Evolutionary conservation across 2,329 filamentous ascomycete genomes (phyloP).

Genomic region (Aspergillus sp.): DNA sequence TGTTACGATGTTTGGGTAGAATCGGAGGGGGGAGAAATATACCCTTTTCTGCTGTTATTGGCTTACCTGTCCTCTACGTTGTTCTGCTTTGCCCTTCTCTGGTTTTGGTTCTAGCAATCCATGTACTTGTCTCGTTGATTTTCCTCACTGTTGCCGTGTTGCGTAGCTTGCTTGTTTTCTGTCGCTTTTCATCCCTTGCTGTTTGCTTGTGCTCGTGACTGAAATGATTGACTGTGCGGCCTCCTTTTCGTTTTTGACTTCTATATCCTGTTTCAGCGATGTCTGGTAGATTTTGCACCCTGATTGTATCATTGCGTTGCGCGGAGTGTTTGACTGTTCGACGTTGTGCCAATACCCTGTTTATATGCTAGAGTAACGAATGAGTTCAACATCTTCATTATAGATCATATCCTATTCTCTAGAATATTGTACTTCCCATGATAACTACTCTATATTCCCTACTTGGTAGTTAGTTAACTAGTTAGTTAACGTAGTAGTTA

Average conservation of each 20-base stretch:
- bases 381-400: background rate
- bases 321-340: constrained; percentile 1
- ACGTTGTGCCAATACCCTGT: constrained; percentile 3
- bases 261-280: constrained; percentile 1
- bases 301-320: background rate
- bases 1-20: background rate
- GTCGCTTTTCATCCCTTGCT: background rate
- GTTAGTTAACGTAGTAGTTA: no score
- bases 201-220: constrained; percentile 1
- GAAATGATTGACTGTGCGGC: background rate
- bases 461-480: background rate
- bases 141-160: background rate
- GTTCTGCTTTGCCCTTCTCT: background rate
- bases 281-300: constrained; percentile 3
- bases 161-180: background rate
- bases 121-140: background rate
- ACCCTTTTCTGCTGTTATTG: background rate
- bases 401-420: background rate
- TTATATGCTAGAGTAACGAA: background rate
- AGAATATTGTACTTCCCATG: background rate
- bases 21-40: background rate
- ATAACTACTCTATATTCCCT: no score
- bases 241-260: constrained; percentile 6
- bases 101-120: background rate
- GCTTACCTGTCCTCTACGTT: background rate